Conservation (phyloP, 73 alveolate species). For the Uronychia binucleata region DNA sequence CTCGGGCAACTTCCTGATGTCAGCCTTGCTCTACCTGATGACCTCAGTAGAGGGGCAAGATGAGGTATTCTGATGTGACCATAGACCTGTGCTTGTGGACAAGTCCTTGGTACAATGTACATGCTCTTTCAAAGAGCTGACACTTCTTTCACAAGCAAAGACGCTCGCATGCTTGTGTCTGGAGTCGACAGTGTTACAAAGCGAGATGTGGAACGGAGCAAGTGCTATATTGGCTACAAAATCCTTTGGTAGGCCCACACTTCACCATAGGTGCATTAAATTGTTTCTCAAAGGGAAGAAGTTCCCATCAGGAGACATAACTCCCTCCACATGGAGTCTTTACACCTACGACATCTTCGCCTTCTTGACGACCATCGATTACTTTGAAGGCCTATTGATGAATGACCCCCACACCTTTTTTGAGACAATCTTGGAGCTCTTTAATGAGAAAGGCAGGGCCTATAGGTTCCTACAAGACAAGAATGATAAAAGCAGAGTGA, state of each 20-base stretch:
- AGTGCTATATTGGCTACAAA: conserved; percentile 45
- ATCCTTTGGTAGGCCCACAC: too few relatives aligned
- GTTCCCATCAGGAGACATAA: conserved; percentile 44
- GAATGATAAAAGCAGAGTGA: conserved; percentile 1
- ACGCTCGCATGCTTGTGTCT: not conserved
- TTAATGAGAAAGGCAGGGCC: conserved; percentile 29
- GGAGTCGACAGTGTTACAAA: conserved; percentile 3
- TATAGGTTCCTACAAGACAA: conserved; percentile 15
- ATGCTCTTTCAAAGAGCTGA: not conserved
- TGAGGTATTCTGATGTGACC: not conserved
- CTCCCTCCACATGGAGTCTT: conserved; percentile 28
- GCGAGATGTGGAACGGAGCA: conserved; percentile 32
- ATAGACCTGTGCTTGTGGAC: conserved; percentile 26
- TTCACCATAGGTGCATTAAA: conserved; percentile 45
- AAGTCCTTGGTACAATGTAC: not conserved
- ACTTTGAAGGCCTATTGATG: too few relatives aligned
- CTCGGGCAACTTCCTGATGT: conserved; percentile 22
- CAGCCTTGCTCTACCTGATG: conserved; percentile 55
- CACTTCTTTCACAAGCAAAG: not conserved
- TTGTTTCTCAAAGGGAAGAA: conserved; percentile 49
- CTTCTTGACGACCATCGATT: conserved; percentile 46
- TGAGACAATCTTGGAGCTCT: too few relatives aligned
- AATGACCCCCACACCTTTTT: too few relatives aligned
- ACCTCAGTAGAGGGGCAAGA: conserved; percentile 1
- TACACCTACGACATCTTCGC: conserved; percentile 38